phyloP scores from a whole-genome alignment of 257 asterid genomes.

The Plectranthus barbatus region DNA sequence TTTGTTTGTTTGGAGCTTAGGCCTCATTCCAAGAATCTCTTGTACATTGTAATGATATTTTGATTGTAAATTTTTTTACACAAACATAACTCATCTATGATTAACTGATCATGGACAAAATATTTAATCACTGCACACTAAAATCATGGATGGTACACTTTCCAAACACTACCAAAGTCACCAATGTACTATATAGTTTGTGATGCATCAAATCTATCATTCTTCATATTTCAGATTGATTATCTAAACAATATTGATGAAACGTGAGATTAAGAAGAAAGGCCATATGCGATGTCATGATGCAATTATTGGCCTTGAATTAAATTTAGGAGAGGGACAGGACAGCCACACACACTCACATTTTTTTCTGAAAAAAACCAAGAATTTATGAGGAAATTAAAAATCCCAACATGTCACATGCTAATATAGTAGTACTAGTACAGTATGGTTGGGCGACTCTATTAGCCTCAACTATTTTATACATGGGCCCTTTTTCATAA shows the following conservation, averaged over 20 bases:
- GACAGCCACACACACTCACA: not conserved
- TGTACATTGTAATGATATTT: too few relatives aligned
- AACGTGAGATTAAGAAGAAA: not conserved
- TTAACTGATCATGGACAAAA: too few relatives aligned
- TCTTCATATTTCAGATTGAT: not conserved
- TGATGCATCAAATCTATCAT: too few relatives aligned
- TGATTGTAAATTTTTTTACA: too few relatives aligned
- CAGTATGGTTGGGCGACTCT: not conserved
- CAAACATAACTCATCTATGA: too few relatives aligned
- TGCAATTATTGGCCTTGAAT: not conserved
- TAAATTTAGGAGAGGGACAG: constrained; percentile 2
- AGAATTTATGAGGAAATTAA: constrained; percentile 6
- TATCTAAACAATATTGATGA: not conserved
- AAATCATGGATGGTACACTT: too few relatives aligned
- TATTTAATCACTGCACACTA: too few relatives aligned
- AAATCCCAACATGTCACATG: constrained; percentile 30
- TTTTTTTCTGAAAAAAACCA: constrained; percentile 8
- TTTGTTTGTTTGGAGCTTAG: too few relatives aligned
- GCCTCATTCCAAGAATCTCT: too few relatives aligned
- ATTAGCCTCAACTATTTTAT: not conserved
- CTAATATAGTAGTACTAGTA: not conserved
- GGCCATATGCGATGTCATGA: too few relatives aligned
- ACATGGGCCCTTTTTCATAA: constrained; percentile 6
- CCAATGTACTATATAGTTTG: too few relatives aligned
- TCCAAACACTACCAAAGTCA: too few relatives aligned